Base-by-base conservation (phyloP, 2,329 filamentous ascomycete species). In the Sporothrix mexicana region DNA sequence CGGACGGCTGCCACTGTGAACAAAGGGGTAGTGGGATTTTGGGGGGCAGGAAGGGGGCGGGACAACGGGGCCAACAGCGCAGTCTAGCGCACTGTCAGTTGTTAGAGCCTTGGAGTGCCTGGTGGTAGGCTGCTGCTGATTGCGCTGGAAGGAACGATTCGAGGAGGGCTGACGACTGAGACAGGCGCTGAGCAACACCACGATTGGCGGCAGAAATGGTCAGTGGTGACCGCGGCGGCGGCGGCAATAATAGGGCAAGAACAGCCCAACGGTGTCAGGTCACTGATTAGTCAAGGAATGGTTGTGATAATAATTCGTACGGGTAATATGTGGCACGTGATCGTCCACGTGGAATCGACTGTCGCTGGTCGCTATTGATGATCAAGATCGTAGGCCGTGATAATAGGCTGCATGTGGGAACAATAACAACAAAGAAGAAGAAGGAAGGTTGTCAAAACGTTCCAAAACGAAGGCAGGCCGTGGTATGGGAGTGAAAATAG, bases 1-100 rank as follows among this genome's bases (percentile, higher is more conserved):
- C 23, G 45, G 45, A 36, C 43, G 64, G 23, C 45, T 0, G 93
- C 97, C 2, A 89, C 96, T 81, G 97, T 97, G 82, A 86, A 95
- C 43, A 41, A 71, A 71, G 25, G 62, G 49, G 25, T 47, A 41
- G 61, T 49, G 62, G 23, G 8, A 36, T n/a, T 67, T 67, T 67
- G 13, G 64, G 64, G 62, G 64, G 45, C 23, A 51, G 64, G 45
- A 67, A 61, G 15, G 57, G 20, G 66, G 66, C 23, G 66, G 47
- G 49, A 69, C 47, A 23, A 55, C 9, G 2, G 47, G 49, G 47
- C 20, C 41, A 66, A 25, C 61, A 17, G 61, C 61, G 20, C 57
- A 10, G 7, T 8, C 20, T 62, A 62, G 57, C 36, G 57, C 57
- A 43, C 30, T n/a, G 25, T 25, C 20, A 43, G 49, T n/a, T n/a